Base-by-base conservation (phyloP, 2,329 filamentous ascomycete species). In the Aureobasidium sp. region DNA sequence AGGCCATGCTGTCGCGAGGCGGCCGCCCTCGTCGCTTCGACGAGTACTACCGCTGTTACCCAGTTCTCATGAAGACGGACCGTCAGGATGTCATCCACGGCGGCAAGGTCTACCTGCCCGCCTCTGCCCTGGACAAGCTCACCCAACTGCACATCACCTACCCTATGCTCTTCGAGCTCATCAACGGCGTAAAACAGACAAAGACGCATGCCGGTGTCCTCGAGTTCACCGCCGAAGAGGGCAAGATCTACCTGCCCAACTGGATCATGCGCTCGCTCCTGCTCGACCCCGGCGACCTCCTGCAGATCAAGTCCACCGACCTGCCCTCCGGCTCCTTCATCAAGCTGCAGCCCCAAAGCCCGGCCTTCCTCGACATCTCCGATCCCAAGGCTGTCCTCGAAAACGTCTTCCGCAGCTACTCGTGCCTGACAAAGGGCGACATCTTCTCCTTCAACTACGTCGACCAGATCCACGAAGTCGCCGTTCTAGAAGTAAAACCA, bases 21-120 rank as follows among this genome's bases (percentile, higher is more conserved):
- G 71, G 71, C 74, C 80, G 73, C 70, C 80, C 76, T 68, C 89
- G 91, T 69, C 90, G 92, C 64, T 99, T 99, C 78, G 93, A 99
- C 75, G 94, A 99, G 76, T 97, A 96, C 79, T 97, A 97, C 77
- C 88, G 94, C 70, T 97, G 92, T 80, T 99, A 97, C 72, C 94
- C 94, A 47, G 84, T 97, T 70, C 86, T 88, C 69, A 97, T 99
- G 92, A 85, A 96, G 65, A 85, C 90, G 40, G 92, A 97, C 70
- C 85, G 94, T 67, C 88, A 90, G 58, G 88, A 92, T 67, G 86
- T 96, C 65, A 97, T 97, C 79, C 92, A 94, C 72, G 94, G 94
- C 68, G 95, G 93, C 76, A 99, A 99, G 80, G 93, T 99, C 69
- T 90, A 99, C 72, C 86, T 99, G 66, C 94, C 94, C n/a, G 89